Evolutionary conservation across 2,329 filamentous ascomycete genomes (phyloP), one percentile per base, ranked within the genome.

Genomic region (Epichloe sibirici): DNA sequence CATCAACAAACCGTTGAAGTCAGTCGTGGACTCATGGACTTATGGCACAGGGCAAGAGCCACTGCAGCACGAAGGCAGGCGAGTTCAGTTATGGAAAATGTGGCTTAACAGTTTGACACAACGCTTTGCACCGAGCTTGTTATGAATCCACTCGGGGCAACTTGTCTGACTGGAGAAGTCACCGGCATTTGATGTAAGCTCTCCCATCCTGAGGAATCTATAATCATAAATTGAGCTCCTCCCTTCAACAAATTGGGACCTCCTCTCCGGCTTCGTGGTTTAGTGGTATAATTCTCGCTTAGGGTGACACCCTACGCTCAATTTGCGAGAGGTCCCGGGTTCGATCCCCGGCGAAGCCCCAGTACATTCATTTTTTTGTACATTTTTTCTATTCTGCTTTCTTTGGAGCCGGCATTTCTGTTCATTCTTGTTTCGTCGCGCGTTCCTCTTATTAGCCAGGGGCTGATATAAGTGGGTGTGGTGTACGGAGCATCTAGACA

Each of bases 221-320:
- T 49, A n/a, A 3, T 0, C 0, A 3, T 0, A 0, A 13, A 48
- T 52, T 43, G 4, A 4, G 3, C 0, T 0, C 0, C 0, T 0
- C 0, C 2, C 0, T 35, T 3, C 17, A 46, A 21, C 23, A 17
- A n/a, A 28, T 25, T 34, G 28, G 45, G 44, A 44, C 11, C 17
- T 12, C 1, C 45, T 44, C 45, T 44, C 45, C 12, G 52, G 52
- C 48, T 53, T 53, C 52, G 52, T 53, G 52, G 52, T 53, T 51
- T 53, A 53, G 52, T 49, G 52, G 52, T 53, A 53, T 53, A 51
- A 53, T 53, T 53, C 52, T 53, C 52, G 52, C 52, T 53, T 53
- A 53, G 52, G 52, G 52, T 53, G 21, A 23, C 35, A 53, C 52
- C 52, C 48, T 38, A 9, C 28, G 52, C 52, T 48, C 23, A 45